Percentiles rank a stretch among this genome's conserved stretches.
phyloP scores from a whole-genome alignment of 208 protist genomes.

The Lotmaria passim region DNA sequence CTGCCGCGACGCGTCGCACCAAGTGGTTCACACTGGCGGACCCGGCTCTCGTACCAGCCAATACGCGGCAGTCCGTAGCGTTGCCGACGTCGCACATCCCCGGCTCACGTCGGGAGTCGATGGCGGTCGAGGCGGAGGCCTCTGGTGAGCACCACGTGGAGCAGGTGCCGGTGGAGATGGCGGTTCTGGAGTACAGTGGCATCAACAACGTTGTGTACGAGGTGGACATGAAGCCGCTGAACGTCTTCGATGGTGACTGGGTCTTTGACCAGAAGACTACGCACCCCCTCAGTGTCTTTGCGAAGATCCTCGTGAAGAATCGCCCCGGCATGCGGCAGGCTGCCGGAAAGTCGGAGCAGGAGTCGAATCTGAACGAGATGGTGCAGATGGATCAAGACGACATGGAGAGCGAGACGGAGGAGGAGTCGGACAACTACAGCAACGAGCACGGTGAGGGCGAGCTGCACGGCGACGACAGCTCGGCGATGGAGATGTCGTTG shows the following conservation, averaged over 20 bases:
- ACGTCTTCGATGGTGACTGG: constrained; percentile 50
- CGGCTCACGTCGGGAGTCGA: constrained; percentile 7
- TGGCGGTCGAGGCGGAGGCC: background rate
- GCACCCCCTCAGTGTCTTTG: constrained; percentile 45
- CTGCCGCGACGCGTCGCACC: constrained; percentile 42
- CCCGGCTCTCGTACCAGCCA: constrained; percentile 26
- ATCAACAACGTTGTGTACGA: constrained; percentile 54
- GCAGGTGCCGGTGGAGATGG: constrained; percentile 36
- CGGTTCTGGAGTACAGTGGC: constrained; percentile 44
- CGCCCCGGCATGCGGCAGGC: constrained; percentile 25
- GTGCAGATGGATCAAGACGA: constrained; percentile 43
- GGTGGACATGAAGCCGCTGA: constrained; percentile 46
- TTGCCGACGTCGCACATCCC: constrained; percentile 15
- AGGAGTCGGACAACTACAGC: constrained; percentile 22
- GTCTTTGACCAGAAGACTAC: constrained; percentile 50
- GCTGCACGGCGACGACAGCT: background rate
- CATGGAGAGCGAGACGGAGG: constrained; percentile 35
- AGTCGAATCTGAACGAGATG: constrained; percentile 54
- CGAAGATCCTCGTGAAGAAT: constrained; percentile 30
- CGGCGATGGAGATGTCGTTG: constrained; percentile 14
- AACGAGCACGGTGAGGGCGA: constrained; percentile 21
- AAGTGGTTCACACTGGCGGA: constrained; percentile 58
- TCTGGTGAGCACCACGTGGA: constrained; percentile 10
- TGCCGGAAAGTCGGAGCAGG: constrained; percentile 39
- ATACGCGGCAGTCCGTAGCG: constrained; percentile 25